A percentile compares a stretch with the other conserved stretches of the same genome.
These are phyloP conservation scores for Solanum sitiens DNA, from an alignment of 257 asterid genomes.

Conservation along the genomic window DNA sequence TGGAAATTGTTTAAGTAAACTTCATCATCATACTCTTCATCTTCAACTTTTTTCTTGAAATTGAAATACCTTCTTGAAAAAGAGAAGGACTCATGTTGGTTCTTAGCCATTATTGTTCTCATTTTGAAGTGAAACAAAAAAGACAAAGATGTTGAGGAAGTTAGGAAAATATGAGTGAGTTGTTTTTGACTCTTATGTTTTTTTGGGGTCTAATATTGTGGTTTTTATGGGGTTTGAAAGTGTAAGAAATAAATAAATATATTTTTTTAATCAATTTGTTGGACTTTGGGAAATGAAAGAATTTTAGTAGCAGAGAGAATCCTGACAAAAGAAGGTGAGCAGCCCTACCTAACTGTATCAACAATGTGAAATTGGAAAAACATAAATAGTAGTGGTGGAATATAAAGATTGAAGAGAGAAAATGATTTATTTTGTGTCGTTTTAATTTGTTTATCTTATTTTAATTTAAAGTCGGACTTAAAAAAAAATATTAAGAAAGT, in stretches of 20 bases:
- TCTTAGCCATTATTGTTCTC: constrained; percentile 57
- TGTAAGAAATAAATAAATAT: neutral
- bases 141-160: neutral
- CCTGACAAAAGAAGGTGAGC: constrained; percentile 59
- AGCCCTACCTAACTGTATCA: constrained; percentile 48
- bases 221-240: constrained; percentile 5
- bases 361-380: neutral
- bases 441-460: neutral
- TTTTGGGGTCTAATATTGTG: neutral
- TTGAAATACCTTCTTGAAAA: constrained; percentile 77
- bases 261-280: neutral
- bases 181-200: neutral
- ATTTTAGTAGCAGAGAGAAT: neutral
- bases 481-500: too few species aligned
- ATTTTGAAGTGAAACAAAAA: constrained; percentile 8
- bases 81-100: constrained; percentile 66
- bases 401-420: constrained; percentile 11
- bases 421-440: neutral
- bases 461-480: fast-evolving
- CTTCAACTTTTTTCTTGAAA: constrained; percentile 48
- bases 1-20: constrained; percentile 34
- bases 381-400: neutral
- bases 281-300: constrained; percentile 13
- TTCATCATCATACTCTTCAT: constrained; percentile 43
- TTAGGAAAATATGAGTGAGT: neutral